A percentile compares a stretch with the other conserved stretches of the same genome.
Conservation (phyloP, 2,329 filamentous ascomycete genomes). For the Scedosporium apiospermum region DNA sequence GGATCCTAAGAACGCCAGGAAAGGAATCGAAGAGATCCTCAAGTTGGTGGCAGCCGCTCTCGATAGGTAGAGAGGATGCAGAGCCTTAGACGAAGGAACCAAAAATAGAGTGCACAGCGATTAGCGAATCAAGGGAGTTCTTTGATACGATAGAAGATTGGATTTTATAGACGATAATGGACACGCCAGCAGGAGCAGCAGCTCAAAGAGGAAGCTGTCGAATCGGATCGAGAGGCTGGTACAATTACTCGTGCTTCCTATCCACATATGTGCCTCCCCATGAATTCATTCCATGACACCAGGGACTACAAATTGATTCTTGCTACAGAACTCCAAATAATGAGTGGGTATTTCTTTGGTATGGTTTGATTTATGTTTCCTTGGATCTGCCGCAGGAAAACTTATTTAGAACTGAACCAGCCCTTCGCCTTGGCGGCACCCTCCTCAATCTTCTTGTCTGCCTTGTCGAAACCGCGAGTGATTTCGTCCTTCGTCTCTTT, state of each 20-base stretch:
- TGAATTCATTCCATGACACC: neutral
- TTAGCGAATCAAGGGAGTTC: neutral
- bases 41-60: slow-evolving; percentile 58
- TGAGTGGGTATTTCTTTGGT: neutral
- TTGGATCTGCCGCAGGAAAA: neutral
- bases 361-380: neutral
- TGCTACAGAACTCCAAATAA: neutral
- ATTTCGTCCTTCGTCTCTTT: slow-evolving; percentile 56
- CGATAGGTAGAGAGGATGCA: slow-evolving; percentile 16
- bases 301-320: neutral
- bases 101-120: neutral
- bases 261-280: neutral
- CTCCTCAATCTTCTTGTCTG: slow-evolving; percentile 74
- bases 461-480: slow-evolving; percentile 67
- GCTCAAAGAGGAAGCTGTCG: neutral
- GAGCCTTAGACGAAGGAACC: neutral
- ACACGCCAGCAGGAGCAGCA: neutral
- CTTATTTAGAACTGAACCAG: slow-evolving; percentile 56
- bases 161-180: neutral
- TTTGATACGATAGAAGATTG: neutral
- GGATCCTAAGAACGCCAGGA: slow-evolving; percentile 69
- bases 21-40: slow-evolving; percentile 70
- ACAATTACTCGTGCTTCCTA: neutral
- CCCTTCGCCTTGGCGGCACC: slow-evolving; percentile 75
- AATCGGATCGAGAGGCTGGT: neutral